Conservation (phyloP, 768 basidiomycete genomes). For the Lentinula sp. region DNA sequence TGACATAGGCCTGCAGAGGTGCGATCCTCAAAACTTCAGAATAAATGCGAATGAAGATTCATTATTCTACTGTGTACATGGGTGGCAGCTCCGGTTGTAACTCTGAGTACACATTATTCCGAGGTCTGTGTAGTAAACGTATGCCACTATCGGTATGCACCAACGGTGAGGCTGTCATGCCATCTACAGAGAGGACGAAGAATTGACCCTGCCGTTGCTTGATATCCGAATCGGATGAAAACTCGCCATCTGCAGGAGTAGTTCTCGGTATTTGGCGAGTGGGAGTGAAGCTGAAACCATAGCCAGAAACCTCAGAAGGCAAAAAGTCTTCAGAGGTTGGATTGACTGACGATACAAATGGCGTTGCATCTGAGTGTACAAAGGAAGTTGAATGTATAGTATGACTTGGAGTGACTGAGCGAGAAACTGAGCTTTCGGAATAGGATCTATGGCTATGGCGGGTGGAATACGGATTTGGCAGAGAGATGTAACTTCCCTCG, state of each 20-base stretch:
- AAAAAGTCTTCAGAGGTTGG: background rate
- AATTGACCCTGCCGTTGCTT: background rate
- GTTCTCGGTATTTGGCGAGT: background rate
- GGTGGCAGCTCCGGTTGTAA: background rate
- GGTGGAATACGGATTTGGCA: background rate
- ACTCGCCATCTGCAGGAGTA: background rate
- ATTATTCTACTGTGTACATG: conserved; percentile 1
- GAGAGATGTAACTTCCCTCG: background rate
- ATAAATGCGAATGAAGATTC: background rate
- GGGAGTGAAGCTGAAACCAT: background rate
- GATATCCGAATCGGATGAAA: background rate
- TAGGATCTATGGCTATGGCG: background rate
- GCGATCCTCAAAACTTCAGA: no score
- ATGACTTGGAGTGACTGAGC: background rate
- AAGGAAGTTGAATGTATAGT: background rate
- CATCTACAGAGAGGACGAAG: background rate
- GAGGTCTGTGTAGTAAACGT: background rate
- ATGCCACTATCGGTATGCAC: conserved; percentile 6
- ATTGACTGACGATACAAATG: background rate
- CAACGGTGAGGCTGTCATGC: background rate
- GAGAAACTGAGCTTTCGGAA: background rate
- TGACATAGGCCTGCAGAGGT: no score
- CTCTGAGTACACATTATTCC: background rate
- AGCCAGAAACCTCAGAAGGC: background rate
- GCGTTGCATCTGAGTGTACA: background rate